These are phyloP conservation scores for Diaporthe helianthi DNA, from an alignment of 2,329 filamentous ascomycete species.

Conservation along the genomic window DNA sequence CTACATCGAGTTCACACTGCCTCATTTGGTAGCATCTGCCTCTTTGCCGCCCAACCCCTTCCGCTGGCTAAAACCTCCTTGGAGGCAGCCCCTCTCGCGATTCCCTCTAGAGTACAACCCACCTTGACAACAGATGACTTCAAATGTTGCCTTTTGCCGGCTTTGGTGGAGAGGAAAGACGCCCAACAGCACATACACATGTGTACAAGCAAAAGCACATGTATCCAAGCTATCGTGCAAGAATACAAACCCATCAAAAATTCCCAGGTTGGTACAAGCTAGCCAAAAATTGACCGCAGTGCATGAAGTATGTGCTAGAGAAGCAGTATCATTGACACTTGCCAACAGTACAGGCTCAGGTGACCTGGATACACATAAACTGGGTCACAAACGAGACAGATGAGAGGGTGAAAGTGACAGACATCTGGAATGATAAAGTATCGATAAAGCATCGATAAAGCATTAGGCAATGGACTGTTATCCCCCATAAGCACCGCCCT, in stretches of 20 bases:
- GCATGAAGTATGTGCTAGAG: too few relatives aligned
- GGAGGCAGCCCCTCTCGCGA: neutral
- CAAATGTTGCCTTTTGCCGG: neutral
- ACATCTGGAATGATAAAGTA: too few relatives aligned
- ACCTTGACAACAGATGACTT: neutral
- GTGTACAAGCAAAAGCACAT: neutral
- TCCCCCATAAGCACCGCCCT: neutral
- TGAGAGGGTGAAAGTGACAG: neutral
- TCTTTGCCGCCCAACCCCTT: neutral
- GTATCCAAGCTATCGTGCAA: too few relatives aligned
- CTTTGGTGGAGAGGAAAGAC: neutral
- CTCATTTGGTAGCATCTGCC: neutral
- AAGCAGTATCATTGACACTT: neutral
- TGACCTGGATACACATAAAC: neutral
- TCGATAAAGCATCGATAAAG: neutral
- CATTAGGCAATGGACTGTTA: neutral
- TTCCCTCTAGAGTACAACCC: neutral
- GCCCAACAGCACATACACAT: neutral
- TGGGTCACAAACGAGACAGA: neutral
- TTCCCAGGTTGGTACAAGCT: neutral
- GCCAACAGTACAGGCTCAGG: neutral
- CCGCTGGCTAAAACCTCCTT: too few relatives aligned
- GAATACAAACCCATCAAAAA: neutral
- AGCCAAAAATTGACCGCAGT: neutral
- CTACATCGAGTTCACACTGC: neutral